These are phyloP conservation scores for Apiospora sp. DNA, from an alignment of 2,329 filamentous ascomycete species.

Conservation along the genomic window DNA sequence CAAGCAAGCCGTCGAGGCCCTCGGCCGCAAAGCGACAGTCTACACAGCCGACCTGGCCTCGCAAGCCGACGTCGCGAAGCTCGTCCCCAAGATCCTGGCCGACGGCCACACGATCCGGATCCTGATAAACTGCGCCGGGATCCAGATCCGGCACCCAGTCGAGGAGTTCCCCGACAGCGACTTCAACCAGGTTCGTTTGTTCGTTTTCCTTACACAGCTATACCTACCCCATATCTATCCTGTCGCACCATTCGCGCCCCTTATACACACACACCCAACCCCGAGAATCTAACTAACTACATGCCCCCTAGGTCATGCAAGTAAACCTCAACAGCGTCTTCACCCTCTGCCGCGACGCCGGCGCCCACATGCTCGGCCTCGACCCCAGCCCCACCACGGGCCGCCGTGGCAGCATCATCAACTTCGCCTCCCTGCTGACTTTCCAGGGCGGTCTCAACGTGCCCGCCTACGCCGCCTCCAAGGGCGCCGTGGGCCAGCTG, in stretches of 20 bases:
- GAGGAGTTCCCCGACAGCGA: conserved; percentile 24
- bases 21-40: conserved; percentile 72
- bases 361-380: conserved; percentile 77
- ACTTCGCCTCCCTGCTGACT: conserved; percentile 80
- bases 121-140: conserved; percentile 86
- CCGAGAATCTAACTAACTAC: neutral
- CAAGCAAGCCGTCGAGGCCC: conserved; percentile 66
- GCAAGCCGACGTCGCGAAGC: conserved; percentile 63
- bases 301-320: conserved; percentile 71
- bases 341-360: conserved; percentile 77
- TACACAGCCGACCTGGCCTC: conserved; percentile 76
- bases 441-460: conserved; percentile 91
- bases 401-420: conserved; percentile 75
- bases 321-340: conserved; percentile 88
- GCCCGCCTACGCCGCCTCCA: conserved; percentile 72
- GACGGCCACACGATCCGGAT: conserved; percentile 75
- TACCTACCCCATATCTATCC: neutral
- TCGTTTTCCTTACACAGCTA: neutral
- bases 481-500: conserved; percentile 65
- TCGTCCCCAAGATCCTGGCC: conserved; percentile 68
- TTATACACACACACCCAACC: neutral
- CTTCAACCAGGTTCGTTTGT: conserved; percentile 18
- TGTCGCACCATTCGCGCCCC: neutral
- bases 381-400: conserved; percentile 54
- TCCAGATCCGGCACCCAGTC: conserved; percentile 80